Evolutionary conservation across 768 basidiomycete genomes (phyloP), one percentile per base, ranked within the genome.

Genomic region (Amanita exitialis): DNA sequence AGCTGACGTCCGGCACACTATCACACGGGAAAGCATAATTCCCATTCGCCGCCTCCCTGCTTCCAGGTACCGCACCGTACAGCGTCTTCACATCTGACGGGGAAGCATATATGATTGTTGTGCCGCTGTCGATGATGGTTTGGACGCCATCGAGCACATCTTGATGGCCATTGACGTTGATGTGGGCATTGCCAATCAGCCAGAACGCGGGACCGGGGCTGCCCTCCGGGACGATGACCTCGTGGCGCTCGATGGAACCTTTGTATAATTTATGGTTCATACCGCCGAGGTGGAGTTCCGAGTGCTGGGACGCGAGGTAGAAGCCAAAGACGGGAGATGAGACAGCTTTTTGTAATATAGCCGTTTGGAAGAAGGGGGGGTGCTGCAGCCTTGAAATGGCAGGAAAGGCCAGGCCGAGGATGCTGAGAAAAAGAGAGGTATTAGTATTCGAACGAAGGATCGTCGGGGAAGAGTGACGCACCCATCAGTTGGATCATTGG

Each of bases 121-220:
- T 49, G 10, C 48, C 48, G 25, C 23, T 49, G 16, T 49, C 48
- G 28, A 49, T 49, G 8, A 49, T 30, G 6, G 48, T 49, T 21
- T 49, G 3, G 10, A 49, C 27, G 3, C 21, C 15, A 3, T 16
- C 5, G 15, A 32, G 8, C 7, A 20, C 48, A 13, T 12, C 13
- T 39, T 37, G 37, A 3, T 39, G 9, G 8, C 48, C 39, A 15
- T 49, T 49, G 25, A 49, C 27, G 30, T 28, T 49, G 27, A 49
- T 34, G 25, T 20, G 30, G n/a, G 39, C 48, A 20, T 42, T 34
- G 1, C 48, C 48, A 28, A 49, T 42, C 16, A 34, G 18, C 48
- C 48, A 49, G 38, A 49, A 49, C 2, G 28, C 48, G 15, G 5
- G 25, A 6, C n/a, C 27, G 5, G 27, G 30, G 30, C 30, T 30